phyloP scores from a whole-genome alignment of 2,329 filamentous ascomycete genomes.

The Fusarium udum region DNA sequence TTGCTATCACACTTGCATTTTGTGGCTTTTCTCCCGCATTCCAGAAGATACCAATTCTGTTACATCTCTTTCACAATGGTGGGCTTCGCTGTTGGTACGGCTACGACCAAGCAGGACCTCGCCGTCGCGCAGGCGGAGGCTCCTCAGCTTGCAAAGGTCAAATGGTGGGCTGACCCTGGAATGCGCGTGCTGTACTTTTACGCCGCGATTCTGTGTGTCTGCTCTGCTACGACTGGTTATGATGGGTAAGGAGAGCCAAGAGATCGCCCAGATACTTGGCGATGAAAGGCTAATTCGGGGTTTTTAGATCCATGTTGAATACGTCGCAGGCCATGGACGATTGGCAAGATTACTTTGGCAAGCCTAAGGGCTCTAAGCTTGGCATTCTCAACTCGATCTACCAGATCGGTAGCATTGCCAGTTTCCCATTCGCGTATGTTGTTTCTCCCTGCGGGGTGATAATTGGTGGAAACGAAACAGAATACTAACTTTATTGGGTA shows the following conservation, averaged over 20 bases:
- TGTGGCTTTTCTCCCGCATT: not conserved
- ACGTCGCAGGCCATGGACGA: constrained; percentile 65
- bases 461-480: not conserved
- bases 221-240: constrained; percentile 69
- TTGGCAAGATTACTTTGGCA: constrained; percentile 60
- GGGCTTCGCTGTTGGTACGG: constrained; percentile 6
- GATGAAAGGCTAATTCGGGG: not conserved
- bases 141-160: constrained; percentile 63
- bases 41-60: not conserved
- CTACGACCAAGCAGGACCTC: constrained; percentile 32
- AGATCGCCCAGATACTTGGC: not conserved
- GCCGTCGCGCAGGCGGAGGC: constrained; percentile 55
- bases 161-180: constrained; percentile 65
- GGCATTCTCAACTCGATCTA: constrained; percentile 62
- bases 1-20: not conserved
- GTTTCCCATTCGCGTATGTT: constrained; percentile 20
- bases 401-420: constrained; percentile 53
- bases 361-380: constrained; percentile 50
- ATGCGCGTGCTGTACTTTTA: constrained; percentile 61
- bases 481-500: not conserved
- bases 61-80: not conserved
- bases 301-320: constrained; percentile 57
- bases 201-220: constrained; percentile 63
- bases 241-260: constrained; percentile 53
- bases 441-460: not conserved